phyloP scores from a whole-genome alignment of 495 filamentous ascomycete genomes.

The Xylaria venustula region DNA sequence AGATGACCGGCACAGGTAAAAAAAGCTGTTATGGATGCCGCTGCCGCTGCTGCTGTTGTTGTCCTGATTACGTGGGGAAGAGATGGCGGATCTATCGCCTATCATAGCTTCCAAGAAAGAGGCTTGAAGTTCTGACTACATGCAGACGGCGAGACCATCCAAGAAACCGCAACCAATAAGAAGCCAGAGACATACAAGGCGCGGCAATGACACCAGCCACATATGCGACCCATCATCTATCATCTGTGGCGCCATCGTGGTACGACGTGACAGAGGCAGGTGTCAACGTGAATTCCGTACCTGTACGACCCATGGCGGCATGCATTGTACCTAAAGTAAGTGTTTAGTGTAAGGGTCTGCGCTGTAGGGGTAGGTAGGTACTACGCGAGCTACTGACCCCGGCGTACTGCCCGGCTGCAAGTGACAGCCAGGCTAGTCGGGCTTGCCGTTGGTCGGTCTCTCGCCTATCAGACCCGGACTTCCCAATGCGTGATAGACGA shows the following conservation, averaged over 20 bases:
- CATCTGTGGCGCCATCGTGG: slow-evolving; percentile 2
- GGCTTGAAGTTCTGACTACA: slow-evolving; percentile 8
- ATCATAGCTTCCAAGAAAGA: neutral
- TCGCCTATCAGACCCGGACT: slow-evolving; percentile 10
- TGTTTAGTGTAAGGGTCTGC: too few species aligned
- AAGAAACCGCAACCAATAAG: neutral
- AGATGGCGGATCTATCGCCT: neutral
- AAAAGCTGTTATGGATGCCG: too few species aligned
- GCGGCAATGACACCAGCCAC: neutral
- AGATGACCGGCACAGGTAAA: neutral
- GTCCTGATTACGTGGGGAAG: slow-evolving; percentile 1
- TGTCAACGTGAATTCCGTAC: too few species aligned
- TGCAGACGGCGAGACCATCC: neutral
- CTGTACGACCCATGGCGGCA: too few species aligned
- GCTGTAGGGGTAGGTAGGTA: too few species aligned
- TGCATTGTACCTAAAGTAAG: too few species aligned
- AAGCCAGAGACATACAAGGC: neutral
- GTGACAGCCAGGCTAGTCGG: too few species aligned
- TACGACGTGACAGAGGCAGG: neutral
- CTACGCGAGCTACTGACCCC: too few species aligned
- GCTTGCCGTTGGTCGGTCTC: neutral
- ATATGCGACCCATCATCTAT: slow-evolving; percentile 5
- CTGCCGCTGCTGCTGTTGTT: too few species aligned
- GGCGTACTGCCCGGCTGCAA: too few species aligned
- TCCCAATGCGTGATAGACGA: neutral